Evolutionary conservation across 441 rosid species (phyloP).

Genomic region (Biscutella laevigata): DNA sequence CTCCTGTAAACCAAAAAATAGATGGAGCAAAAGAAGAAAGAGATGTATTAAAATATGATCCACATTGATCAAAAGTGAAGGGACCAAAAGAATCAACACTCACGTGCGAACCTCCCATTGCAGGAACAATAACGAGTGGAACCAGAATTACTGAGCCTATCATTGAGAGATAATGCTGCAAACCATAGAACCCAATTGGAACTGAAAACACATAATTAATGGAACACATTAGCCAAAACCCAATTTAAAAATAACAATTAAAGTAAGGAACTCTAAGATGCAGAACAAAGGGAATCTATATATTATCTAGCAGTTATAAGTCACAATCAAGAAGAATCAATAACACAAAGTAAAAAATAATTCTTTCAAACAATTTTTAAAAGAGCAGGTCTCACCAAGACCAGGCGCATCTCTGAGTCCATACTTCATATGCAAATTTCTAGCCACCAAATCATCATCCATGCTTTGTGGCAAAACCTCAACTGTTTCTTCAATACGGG

Average conservation of each 20-base stretch:
- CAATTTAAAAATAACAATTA: not conserved
- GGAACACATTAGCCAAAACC: constrained; percentile 7
- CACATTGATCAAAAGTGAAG: not conserved
- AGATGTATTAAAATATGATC: not conserved
- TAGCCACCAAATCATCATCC: constrained; percentile 54
- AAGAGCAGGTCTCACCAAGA: constrained; percentile 44
- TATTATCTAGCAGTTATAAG: not conserved
- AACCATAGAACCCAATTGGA: constrained; percentile 85
- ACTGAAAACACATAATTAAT: constrained; percentile 47
- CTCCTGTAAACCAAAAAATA: constrained; percentile 42
- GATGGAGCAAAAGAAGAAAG: not conserved
- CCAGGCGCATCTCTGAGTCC: constrained; percentile 89
- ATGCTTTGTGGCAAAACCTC: constrained; percentile 53
- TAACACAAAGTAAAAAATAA: not conserved
- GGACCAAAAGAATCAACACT: constrained; percentile 38
- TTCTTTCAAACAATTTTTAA: not conserved
- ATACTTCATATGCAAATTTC: constrained; percentile 76
- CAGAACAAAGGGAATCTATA: constrained; percentile 1
- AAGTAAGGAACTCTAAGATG: constrained; percentile 8
- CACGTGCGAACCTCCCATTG: constrained; percentile 94
- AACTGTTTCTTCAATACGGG: constrained; percentile 48
- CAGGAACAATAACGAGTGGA: constrained; percentile 91
- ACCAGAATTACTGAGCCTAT: constrained; percentile 81
- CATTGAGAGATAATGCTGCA: constrained; percentile 89
- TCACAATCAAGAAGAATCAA: not conserved